Evolutionary conservation across 169 alveolate species (phyloP).

Genomic region (Plasmodium yoelii): DNA sequence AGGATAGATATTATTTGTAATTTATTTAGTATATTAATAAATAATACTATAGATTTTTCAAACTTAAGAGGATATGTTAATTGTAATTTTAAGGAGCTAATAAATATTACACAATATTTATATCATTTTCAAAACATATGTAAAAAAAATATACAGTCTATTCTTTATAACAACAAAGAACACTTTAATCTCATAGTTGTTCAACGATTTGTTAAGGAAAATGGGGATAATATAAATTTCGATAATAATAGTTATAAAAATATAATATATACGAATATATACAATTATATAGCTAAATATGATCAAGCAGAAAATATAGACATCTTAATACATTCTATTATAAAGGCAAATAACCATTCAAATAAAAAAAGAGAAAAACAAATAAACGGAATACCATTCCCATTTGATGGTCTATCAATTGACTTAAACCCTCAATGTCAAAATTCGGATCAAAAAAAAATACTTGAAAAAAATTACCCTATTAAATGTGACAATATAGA

Average conservation of each 20-base stretch:
- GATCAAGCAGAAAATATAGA: constrained; percentile 38
- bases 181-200: constrained; percentile 14
- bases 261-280: constrained; percentile 9
- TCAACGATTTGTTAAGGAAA: constrained; percentile 33
- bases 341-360: constrained; percentile 13
- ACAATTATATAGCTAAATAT: constrained; percentile 42
- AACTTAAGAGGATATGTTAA: constrained; percentile 60
- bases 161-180: constrained; percentile 16
- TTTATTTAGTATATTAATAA: constrained; percentile 32
- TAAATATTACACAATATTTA: constrained; percentile 38
- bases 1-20: constrained; percentile 30
- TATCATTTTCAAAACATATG: constrained; percentile 55
- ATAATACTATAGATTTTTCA: constrained; percentile 42
- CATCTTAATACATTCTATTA: constrained; percentile 30
- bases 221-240: constrained; percentile 4
- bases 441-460: neutral
- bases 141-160: constrained; percentile 41
- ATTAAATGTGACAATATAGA: neutral
- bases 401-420: neutral
- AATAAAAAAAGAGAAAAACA: neutral
- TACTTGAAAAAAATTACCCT: neutral
- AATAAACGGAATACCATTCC: neutral
- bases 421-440: too few relatives aligned
- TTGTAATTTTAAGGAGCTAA: constrained; percentile 50
- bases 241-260: neutral